phyloP scores from a whole-genome alignment of 352 stramenopile genomes.

The Stramenopiles sp. region DNA sequence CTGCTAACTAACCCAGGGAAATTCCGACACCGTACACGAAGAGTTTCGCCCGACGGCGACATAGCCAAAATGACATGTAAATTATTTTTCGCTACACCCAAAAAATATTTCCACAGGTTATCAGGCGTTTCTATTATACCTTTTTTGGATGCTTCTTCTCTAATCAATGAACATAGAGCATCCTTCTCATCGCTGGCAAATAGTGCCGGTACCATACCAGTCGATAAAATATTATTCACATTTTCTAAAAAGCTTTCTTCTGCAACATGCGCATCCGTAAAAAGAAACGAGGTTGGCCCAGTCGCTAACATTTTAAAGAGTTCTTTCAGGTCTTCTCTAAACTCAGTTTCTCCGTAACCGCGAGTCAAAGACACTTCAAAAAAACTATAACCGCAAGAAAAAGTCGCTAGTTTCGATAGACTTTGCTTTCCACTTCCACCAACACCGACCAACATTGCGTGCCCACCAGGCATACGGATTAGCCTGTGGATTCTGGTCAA shows the following conservation, averaged over 20 bases:
- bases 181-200: slow-evolving; percentile 74
- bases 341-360: slow-evolving; percentile 69
- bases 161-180: slow-evolving; percentile 60
- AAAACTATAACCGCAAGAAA: slow-evolving; percentile 69
- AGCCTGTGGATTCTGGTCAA: slow-evolving; percentile 69
- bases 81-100: too few relatives aligned
- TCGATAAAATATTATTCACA: slow-evolving; percentile 84
- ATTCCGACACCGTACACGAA: slow-evolving; percentile 75
- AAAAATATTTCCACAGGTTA: slow-evolving; percentile 82
- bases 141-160: slow-evolving; percentile 68
- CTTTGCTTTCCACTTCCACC: slow-evolving; percentile 70
- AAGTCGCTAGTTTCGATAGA: slow-evolving; percentile 61
- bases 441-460: slow-evolving; percentile 71
- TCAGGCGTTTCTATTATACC: slow-evolving; percentile 64
- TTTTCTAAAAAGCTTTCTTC: slow-evolving; percentile 84
- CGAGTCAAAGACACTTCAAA: slow-evolving; percentile 85
- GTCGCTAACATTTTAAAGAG: slow-evolving; percentile 61
- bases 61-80: slow-evolving; percentile 80
- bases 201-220: slow-evolving; percentile 75
- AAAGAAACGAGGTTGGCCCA: slow-evolving; percentile 73
- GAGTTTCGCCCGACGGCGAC: slow-evolving; percentile 70
- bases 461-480: slow-evolving; percentile 70
- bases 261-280: slow-evolving; percentile 80
- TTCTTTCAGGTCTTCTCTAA: slow-evolving; percentile 76
- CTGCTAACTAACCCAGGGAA: slow-evolving; percentile 76